These are phyloP conservation scores for Talaromyces atroroseus DNA, from an alignment of 2,329 filamentous ascomycete genomes.

Conservation along the genomic window DNA sequence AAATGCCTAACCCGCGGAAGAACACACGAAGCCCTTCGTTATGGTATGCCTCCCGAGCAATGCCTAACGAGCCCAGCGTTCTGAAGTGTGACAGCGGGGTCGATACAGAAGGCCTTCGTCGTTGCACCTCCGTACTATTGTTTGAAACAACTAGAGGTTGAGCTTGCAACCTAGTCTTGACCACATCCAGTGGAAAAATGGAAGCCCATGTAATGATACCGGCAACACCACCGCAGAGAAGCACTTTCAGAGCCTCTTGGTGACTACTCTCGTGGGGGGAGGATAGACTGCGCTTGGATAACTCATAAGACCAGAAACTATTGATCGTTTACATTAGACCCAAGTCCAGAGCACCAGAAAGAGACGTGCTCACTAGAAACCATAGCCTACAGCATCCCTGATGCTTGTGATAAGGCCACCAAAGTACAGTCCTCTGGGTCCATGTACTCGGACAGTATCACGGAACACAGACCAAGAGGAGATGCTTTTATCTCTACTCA, in stretches of 20 bases:
- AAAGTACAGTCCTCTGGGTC: conserved; percentile 68
- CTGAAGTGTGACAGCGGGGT: conserved; percentile 14
- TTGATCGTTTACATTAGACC: background rate
- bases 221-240: conserved; percentile 81
- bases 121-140: conserved; percentile 19
- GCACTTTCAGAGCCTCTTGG: conserved; percentile 55
- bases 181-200: conserved; percentile 83
- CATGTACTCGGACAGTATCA: conserved; percentile 54
- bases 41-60: conserved; percentile 62
- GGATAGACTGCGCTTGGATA: conserved; percentile 58
- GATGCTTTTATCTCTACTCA: conserved; percentile 43
- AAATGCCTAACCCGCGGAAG: conserved; percentile 71
- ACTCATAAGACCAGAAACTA: conserved; percentile 84
- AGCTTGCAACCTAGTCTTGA: conserved; percentile 88
- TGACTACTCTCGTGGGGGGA: conserved; percentile 42
- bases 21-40: conserved; percentile 59
- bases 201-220: conserved; percentile 85
- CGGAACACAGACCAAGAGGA: conserved; percentile 62
- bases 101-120: conserved; percentile 18
- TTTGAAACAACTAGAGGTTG: conserved; percentile 43
- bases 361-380: conserved; percentile 64
- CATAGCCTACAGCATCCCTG: conserved; percentile 86
- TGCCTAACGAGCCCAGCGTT: conserved; percentile 52
- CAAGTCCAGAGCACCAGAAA: background rate
- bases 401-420: conserved; percentile 77